Base-by-base conservation (phyloP, 257 asterid genomes). In the Solanum peruvianum region DNA sequence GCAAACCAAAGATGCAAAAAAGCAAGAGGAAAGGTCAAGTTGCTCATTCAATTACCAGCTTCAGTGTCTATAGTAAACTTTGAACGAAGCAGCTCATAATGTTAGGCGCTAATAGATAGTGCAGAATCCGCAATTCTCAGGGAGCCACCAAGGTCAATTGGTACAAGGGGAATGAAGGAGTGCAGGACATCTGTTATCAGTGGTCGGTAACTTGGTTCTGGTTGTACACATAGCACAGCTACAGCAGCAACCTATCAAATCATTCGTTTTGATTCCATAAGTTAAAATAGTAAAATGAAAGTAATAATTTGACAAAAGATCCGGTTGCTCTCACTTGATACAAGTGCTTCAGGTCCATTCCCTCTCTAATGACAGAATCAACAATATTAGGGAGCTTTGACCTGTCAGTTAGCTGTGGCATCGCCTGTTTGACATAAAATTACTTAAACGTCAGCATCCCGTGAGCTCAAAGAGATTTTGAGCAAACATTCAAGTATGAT, bases 161-260 rank as follows among this genome's bases (percentile, higher is more conserved):
- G 98, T 88, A 97, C 98, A 6, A 97, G 99, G 4, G 99, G 99
- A 83, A 97, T 97, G 89, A 95, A 95, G 47, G 99, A 97, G 91
- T 97, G 98, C 88, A 95, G 90, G 87, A 97, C 99, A 41, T 95
- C 99, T 0, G 98, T 97, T 87, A 97, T 97, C 91, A 97, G 87
- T 9, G 99, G 99, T 81, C 99, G 89, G 78, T 97, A 97, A 86
- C 99, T 94, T 56, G 99, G 99, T 91, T 97, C 99, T 4, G 97
- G 96, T 87, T 97, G 99, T 85, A 97, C 96, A 85, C 99, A 97
- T 27, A 97, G 92, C 91, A 95, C 98, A 15, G 98, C 98, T 82
- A 97, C 93, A 27, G 99, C 99, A 86, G 98, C 99, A 93, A 96
- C 99, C 99, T 96, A 89, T 35, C 14, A 42, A 86, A 86, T 45